Evolutionary conservation across 2,329 filamentous ascomycete genomes (phyloP).

Genomic region (Aspergillus calidoustus): DNA sequence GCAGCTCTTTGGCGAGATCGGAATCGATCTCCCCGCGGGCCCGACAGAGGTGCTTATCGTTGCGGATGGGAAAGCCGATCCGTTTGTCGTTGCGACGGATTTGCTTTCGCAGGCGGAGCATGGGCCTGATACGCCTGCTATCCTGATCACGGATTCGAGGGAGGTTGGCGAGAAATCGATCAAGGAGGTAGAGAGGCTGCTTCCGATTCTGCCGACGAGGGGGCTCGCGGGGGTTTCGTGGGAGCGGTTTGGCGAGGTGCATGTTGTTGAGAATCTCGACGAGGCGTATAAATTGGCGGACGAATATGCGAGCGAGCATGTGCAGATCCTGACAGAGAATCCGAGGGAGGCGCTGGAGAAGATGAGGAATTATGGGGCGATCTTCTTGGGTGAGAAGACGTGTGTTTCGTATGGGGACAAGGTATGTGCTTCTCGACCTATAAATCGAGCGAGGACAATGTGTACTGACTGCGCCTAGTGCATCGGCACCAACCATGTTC

Average conservation of each 20-base stretch:
- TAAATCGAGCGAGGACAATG: neutral
- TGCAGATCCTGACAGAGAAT: conserved; percentile 54
- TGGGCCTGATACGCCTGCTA: conserved; percentile 57
- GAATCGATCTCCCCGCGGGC: conserved; percentile 60
- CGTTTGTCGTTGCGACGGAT: conserved; percentile 52
- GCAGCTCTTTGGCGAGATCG: conserved; percentile 58
- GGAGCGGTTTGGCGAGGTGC: conserved; percentile 53
- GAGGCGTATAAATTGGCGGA: conserved; percentile 53
- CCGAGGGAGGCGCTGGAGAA: conserved; percentile 56
- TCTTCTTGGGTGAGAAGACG: conserved; percentile 58
- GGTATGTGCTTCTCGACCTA: conserved; percentile 32
- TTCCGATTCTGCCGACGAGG: conserved; percentile 50
- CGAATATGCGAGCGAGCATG: conserved; percentile 56
- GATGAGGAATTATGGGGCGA: conserved; percentile 56
- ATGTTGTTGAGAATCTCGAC: conserved; percentile 48
- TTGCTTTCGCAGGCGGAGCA: conserved; percentile 57
- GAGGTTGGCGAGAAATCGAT: conserved; percentile 47
- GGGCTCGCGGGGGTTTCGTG: conserved; percentile 51
- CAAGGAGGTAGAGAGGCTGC: conserved; percentile 40
- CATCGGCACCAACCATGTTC: conserved; percentile 61
- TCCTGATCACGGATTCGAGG: conserved; percentile 55
- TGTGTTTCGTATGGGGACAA: conserved; percentile 61
- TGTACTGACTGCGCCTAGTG: conserved; percentile 36
- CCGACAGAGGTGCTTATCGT: conserved; percentile 59
- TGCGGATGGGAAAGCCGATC: conserved; percentile 54